phyloP scores from a whole-genome alignment of 495 filamentous ascomycete genomes.

The Aspergillus leporis region DNA sequence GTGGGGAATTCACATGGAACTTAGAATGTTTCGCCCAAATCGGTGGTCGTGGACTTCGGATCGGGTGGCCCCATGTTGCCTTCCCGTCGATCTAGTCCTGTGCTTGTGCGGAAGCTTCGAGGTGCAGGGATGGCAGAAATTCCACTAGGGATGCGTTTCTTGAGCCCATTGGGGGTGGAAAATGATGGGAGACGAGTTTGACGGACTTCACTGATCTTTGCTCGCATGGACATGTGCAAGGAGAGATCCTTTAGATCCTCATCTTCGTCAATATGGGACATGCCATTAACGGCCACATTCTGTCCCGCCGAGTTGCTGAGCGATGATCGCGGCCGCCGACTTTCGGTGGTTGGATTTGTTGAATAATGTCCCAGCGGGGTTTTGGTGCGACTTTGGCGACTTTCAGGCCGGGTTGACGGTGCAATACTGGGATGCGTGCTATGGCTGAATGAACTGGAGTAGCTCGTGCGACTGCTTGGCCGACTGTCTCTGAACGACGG shows the following conservation, averaged over 20 bases:
- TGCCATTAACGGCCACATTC: slow-evolving; percentile 32
- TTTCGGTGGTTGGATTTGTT: slow-evolving; percentile 45
- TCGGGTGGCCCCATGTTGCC: slow-evolving; percentile 56
- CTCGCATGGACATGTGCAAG: slow-evolving; percentile 38
- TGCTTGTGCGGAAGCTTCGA: slow-evolving; percentile 50
- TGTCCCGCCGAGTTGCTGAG: slow-evolving; percentile 45
- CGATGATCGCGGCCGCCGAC: slow-evolving; percentile 49
- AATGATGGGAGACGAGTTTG: slow-evolving; percentile 40
- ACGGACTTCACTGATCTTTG: slow-evolving; percentile 25
- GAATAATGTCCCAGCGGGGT: slow-evolving; percentile 60
- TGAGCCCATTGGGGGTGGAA: slow-evolving; percentile 35
- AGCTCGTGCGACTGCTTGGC: slow-evolving; percentile 50
- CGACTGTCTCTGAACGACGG: slow-evolving; percentile 53
- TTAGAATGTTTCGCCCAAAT: slow-evolving; percentile 70
- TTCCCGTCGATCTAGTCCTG: slow-evolving; percentile 44
- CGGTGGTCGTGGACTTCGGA: slow-evolving; percentile 52
- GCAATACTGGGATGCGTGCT: slow-evolving; percentile 36
- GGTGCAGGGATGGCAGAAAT: slow-evolving; percentile 51
- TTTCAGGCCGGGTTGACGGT: slow-evolving; percentile 55
- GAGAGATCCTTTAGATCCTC: slow-evolving; percentile 35
- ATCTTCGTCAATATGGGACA: slow-evolving; percentile 49
- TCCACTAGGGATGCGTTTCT: slow-evolving; percentile 56
- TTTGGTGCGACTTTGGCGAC: slow-evolving; percentile 68
- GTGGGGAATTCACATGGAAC: slow-evolving; percentile 5
- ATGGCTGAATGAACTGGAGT: slow-evolving; percentile 46